These are phyloP conservation scores for Pseudocercospora cruenta DNA, from an alignment of 2,329 filamentous ascomycete species.

Conservation along the genomic window DNA sequence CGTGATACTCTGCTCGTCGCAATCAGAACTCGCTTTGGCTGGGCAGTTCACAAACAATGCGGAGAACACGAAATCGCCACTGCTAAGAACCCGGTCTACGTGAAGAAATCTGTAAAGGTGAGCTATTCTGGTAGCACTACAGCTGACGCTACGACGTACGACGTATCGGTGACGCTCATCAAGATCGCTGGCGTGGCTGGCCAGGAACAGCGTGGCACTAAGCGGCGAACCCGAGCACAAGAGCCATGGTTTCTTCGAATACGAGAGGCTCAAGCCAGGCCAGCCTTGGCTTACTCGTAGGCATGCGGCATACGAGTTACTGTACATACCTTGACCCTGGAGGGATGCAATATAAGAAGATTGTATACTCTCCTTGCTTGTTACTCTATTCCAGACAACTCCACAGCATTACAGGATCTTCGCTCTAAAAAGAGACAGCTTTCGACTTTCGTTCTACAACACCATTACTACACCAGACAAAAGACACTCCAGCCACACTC, in stretches of 20 bases:
- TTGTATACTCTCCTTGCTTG: neutral
- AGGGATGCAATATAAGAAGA: neutral
- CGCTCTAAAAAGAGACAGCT: constrained; percentile 2
- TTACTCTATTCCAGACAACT: neutral
- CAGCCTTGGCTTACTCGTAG: neutral
- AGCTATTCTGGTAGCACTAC: neutral
- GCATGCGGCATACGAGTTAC: neutral
- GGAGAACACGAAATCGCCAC: neutral
- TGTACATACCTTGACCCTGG: neutral
- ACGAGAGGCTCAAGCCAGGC: constrained; percentile 2
- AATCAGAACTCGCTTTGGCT: neutral
- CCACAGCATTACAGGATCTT: neutral
- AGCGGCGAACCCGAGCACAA: neutral
- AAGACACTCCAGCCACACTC: neutral
- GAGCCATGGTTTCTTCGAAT: neutral
- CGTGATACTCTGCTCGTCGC: neutral
- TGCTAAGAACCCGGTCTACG: neutral
- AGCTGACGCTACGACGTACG: neutral
- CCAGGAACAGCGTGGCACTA: constrained; percentile 2
- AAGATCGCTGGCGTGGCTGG: neutral
- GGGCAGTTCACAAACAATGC: neutral
- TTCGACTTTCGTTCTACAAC: constrained; percentile 1
- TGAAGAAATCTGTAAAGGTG: neutral
- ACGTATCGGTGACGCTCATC: neutral
- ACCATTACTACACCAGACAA: neutral